These are phyloP conservation scores for Ceratobasidium sp. DNA, from an alignment of 1,284 basidiomycete genomes.

Conservation along the genomic window DNA sequence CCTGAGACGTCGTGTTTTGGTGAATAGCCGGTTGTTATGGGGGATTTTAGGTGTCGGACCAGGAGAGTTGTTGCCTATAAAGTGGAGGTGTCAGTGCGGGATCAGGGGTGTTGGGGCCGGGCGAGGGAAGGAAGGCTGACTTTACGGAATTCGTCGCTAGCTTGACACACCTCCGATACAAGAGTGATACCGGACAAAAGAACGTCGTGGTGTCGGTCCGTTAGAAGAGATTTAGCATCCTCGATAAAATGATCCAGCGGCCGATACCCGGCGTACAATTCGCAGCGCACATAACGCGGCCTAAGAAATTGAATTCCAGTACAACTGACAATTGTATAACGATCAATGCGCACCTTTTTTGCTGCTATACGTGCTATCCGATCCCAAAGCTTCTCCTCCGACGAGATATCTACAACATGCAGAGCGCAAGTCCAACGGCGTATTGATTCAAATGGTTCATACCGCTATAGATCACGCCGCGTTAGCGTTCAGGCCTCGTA, in stretches of 20 bases:
- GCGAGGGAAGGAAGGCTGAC: conserved; percentile 62
- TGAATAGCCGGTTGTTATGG: conserved; percentile 97
- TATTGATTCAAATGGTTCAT: conserved; percentile 99
- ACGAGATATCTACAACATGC: conserved; percentile 98
- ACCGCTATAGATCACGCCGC: conserved; percentile 73
- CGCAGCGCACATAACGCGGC: conserved; percentile 97
- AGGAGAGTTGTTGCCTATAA: conserved; percentile 91
- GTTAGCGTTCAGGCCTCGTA: conserved; percentile 12
- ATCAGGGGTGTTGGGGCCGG: not conserved
- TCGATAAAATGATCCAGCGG: conserved; percentile 92
- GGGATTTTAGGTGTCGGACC: conserved; percentile 94
- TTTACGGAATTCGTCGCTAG: conserved; percentile 90
- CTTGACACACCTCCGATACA: conserved; percentile 93
- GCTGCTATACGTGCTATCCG: conserved; percentile 99
- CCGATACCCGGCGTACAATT: conserved; percentile 96
- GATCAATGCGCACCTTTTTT: conserved; percentile 87
- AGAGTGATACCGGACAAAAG: conserved; percentile 94
- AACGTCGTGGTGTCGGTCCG: conserved; percentile 98
- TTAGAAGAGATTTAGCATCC: conserved; percentile 91
- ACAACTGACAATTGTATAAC: no score
- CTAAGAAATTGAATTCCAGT: conserved; percentile 61
- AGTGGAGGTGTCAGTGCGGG: no score
- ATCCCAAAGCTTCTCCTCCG: conserved; percentile 96
- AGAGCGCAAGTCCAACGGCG: conserved; percentile 95
- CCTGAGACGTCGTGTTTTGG: conserved; percentile 99